Conservation (phyloP, 331 rosid species). For the Pyracantha coccinea region DNA sequence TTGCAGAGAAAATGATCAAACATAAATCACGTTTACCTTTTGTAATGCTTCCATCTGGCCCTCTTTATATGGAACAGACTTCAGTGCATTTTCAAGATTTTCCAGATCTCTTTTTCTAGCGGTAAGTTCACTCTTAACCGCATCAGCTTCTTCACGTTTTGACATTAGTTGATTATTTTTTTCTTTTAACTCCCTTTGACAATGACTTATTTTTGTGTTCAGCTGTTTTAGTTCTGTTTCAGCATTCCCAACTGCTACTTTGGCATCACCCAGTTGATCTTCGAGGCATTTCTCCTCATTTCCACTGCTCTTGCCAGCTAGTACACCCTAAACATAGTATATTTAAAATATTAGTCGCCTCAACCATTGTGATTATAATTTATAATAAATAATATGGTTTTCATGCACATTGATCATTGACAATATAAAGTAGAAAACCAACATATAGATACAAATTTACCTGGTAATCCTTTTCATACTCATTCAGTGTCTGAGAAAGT, state of each 20-base stretch:
- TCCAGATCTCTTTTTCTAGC: slow-evolving; percentile 57
- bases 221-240: slow-evolving; percentile 86
- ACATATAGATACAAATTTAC: slow-evolving; percentile 25
- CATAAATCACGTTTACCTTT: slow-evolving; percentile 41
- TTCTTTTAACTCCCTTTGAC: slow-evolving; percentile 78
- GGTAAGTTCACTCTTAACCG: slow-evolving; percentile 67
- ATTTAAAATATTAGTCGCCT: not conserved
- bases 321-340: slow-evolving; percentile 48
- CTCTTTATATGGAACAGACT: slow-evolving; percentile 68
- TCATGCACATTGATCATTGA: not conserved
- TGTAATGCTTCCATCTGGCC: slow-evolving; percentile 87
- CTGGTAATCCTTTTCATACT: slow-evolving; percentile 82
- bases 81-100: slow-evolving; percentile 45
- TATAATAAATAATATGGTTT: not conserved
- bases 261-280: slow-evolving; percentile 90
- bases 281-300: slow-evolving; percentile 89
- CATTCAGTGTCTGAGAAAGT: slow-evolving; percentile 63
- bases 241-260: slow-evolving; percentile 76
- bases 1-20: slow-evolving; percentile 12
- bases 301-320: slow-evolving; percentile 90
- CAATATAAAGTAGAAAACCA: not conserved
- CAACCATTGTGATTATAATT: not conserved
- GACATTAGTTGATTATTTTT: slow-evolving; percentile 61
- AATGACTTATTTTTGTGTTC: slow-evolving; percentile 74
- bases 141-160: slow-evolving; percentile 79